Percentiles rank a stretch among this genome's conserved stretches.
Evolutionary conservation across 768 basidiomycete species (phyloP).

Genomic region (Leccinum pellstonianum): DNA sequence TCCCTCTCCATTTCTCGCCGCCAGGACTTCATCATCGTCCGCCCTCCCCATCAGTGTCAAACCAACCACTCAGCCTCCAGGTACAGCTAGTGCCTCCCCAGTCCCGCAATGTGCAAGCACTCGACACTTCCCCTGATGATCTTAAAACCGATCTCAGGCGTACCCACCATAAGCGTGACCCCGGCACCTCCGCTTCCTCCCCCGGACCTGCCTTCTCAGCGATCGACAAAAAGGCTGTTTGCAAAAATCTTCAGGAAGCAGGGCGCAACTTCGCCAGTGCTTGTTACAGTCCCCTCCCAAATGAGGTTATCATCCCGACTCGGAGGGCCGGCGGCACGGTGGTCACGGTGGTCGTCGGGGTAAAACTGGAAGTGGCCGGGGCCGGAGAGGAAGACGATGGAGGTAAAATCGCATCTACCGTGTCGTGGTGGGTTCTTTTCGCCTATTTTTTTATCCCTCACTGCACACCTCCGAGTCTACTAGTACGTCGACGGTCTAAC

Average conservation of each 20-base stretch:
- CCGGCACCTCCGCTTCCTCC: constrained; percentile 17
- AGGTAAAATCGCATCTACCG: constrained; percentile 54
- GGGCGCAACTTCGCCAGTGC: constrained; percentile 18
- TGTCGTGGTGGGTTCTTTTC: constrained; percentile 63
- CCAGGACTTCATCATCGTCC: constrained; percentile 89
- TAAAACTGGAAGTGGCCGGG: constrained; percentile 70
- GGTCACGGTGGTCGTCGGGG: constrained; percentile 52
- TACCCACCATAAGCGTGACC: constrained; percentile 18
- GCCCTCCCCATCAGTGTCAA: constrained; percentile 85
- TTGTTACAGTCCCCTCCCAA: constrained; percentile 30
- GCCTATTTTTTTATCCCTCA: constrained; percentile 2
- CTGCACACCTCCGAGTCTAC: too few relatives aligned
- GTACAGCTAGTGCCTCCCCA: constrained; percentile 80
- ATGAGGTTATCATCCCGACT: constrained; percentile 17
- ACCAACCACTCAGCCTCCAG: constrained; percentile 87
- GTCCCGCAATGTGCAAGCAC: constrained; percentile 46
- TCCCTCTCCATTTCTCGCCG: constrained; percentile 4
- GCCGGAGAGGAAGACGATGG: constrained; percentile 48
- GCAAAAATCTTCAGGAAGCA: constrained; percentile 71
- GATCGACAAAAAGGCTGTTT: constrained; percentile 59
- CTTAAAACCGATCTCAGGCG: constrained; percentile 27
- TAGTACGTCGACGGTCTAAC: too few relatives aligned
- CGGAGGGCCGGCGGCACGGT: constrained; percentile 57
- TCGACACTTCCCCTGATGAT: constrained; percentile 40
- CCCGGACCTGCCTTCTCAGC: constrained; percentile 26